Evolutionary conservation across 441 rosid genomes (phyloP), one percentile per base, ranked within the genome.

Genomic region (Erysimum cheiri): DNA sequence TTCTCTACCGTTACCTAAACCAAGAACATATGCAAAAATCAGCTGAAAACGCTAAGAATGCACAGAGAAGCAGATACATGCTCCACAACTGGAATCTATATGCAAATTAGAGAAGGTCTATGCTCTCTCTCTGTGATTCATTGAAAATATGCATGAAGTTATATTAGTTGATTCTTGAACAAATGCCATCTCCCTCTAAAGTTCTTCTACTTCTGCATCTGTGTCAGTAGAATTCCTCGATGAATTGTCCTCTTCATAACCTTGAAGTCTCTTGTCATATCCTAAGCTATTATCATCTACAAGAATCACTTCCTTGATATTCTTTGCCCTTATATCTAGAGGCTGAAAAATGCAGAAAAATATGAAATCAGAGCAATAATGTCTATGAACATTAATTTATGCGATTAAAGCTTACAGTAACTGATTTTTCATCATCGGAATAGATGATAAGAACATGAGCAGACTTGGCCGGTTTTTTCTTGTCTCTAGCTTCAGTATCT

Each of bases 181-280:
- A 60, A 73, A 59, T 11, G 67, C 62, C 68, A 67, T 67, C 48
- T 50, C 24, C 41, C 66, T 59, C 77, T 67, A 73, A 17, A 67
- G 55, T 8, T 73, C 72, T 0, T 17, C 68, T 73, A 19, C 49
- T 28, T 64, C 65, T 50, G 10, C 36, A 13, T 49, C 60, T 70
- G 4, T 10, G 7, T 39, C 50, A 19, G 33, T 40, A 49, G 12
- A 54, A 12, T 12, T 31, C 8, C 46, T 19, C n/a, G 24, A 22
- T 44, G 56, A 47, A 40, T 61, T 55, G 13, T 61, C 62, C 8
- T 41, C 62, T 1, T 40, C 12, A 60, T 26, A 19, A 69, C 31
- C 12, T 17, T 53, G 64, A 35, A 11, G 33, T 35, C 69, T 17
- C 52, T 2, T 13, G 3, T 17, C 46, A 46, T 31, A 19, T 14